phyloP scores from a whole-genome alignment of 2,329 filamentous ascomycete species.

The Dissoconium aciculare region DNA sequence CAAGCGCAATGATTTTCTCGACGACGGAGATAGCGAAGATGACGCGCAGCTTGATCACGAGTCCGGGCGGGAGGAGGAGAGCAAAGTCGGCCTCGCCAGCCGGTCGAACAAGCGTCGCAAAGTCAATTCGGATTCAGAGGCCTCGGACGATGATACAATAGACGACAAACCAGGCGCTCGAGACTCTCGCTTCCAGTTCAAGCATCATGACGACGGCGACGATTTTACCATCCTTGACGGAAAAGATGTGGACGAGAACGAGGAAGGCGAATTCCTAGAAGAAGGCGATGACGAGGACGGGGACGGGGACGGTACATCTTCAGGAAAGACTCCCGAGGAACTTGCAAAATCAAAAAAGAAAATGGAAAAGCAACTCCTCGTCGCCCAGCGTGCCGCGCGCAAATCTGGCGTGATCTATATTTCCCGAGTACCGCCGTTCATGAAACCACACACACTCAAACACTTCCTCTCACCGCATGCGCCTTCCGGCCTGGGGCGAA shows the following conservation, averaged over 20 bases:
- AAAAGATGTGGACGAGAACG: conserved; percentile 13
- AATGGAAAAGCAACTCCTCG: conserved; percentile 49
- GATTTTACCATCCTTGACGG: conserved; percentile 1
- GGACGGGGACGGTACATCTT: conserved; percentile 20
- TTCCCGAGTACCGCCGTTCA: conserved; percentile 72
- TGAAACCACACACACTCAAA: conserved; percentile 67
- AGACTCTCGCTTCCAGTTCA: too few relatives aligned
- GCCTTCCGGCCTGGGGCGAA: conserved; percentile 48
- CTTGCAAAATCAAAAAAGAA: not conserved
- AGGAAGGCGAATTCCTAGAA: conserved; percentile 13
- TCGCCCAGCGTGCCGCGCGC: conserved; percentile 48
- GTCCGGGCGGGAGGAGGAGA: conserved; percentile 53
- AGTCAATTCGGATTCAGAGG: conserved; percentile 32
- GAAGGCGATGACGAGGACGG: conserved; percentile 10
- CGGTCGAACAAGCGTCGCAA: conserved; percentile 46
- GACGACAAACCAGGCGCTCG: too few relatives aligned
- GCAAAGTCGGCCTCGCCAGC: conserved; percentile 42
- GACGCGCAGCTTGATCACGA: conserved; percentile 42
- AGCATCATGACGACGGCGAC: conserved; percentile 8
- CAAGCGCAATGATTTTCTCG: conserved; percentile 58
- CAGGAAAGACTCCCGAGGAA: too few relatives aligned
- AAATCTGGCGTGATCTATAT: conserved; percentile 73
- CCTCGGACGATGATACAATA: conserved; percentile 12
- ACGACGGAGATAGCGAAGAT: conserved; percentile 31
- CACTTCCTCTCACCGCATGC: conserved; percentile 63